Conservation (phyloP, 1,284 basidiomycete genomes). For the Vanrija sp. region DNA sequence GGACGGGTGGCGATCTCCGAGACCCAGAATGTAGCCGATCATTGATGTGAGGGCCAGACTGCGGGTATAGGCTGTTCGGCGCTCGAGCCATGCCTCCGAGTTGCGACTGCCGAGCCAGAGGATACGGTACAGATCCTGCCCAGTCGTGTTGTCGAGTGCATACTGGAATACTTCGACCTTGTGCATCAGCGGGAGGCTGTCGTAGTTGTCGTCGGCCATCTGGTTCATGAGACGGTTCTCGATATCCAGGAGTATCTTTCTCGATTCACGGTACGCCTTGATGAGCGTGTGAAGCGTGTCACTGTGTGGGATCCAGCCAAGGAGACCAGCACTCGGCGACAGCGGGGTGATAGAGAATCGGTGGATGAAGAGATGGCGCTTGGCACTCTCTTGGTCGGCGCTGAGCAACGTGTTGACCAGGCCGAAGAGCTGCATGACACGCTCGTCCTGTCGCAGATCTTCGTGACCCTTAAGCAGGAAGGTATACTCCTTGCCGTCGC, state of each 20-base stretch:
- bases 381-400: constrained; percentile 91
- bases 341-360: constrained; percentile 90
- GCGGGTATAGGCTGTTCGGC: constrained; percentile 92
- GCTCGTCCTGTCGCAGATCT: constrained; percentile 96
- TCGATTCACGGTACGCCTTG: constrained; percentile 87
- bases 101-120: constrained; percentile 93
- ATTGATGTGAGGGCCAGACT: constrained; percentile 94
- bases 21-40: constrained; percentile 94
- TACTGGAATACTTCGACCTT: constrained; percentile 99
- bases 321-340: constrained; percentile 89
- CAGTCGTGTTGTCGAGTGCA: constrained; percentile 96
- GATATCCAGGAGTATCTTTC: constrained; percentile 95
- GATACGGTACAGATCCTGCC: constrained; percentile 97
- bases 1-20: constrained; percentile 97
- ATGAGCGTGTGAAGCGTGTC: constrained; percentile 98
- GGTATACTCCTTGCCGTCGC: constrained; percentile 90
- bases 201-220: constrained; percentile 97
- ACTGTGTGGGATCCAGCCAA: constrained; percentile 95
- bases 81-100: constrained; percentile 97
- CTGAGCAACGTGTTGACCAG: constrained; percentile 93
- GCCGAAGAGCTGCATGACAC: constrained; percentile 98
- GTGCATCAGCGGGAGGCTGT: constrained; percentile 87
- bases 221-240: constrained; percentile 98
- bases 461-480: constrained; percentile 97
- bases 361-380: constrained; percentile 91